Conservation (phyloP, 257 asterid genomes). For the Penstemon barbatus region DNA sequence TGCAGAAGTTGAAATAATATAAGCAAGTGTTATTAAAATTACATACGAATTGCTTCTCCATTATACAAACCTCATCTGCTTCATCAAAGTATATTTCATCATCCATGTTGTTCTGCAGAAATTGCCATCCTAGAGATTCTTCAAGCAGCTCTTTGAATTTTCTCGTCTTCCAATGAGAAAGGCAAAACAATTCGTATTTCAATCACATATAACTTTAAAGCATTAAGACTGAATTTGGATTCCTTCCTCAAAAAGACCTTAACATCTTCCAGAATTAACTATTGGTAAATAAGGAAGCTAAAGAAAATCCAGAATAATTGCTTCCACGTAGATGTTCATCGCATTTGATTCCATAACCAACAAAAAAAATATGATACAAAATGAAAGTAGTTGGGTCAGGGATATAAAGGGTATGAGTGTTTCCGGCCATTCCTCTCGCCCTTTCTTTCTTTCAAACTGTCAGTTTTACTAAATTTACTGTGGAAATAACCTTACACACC, state of each 20-base stretch:
- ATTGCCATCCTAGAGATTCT: slow-evolving; percentile 79
- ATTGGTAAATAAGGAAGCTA: not conserved
- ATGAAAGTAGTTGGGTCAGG: too few relatives aligned
- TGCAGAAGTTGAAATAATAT: slow-evolving; percentile 37
- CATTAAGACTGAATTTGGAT: not conserved
- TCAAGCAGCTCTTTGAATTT: slow-evolving; percentile 70
- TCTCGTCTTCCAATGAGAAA: slow-evolving; percentile 53
- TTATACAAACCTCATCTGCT: slow-evolving; percentile 70
- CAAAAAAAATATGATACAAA: not conserved
- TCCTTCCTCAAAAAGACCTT: not conserved
- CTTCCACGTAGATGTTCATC: not conserved
- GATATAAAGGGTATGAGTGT: too few relatives aligned
- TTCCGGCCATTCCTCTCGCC: not conserved
- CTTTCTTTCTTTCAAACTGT: not conserved
- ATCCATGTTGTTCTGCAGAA: slow-evolving; percentile 43
- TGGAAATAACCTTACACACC: not conserved
- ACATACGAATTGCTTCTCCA: not conserved
- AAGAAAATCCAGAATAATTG: not conserved
- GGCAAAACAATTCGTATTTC: slow-evolving; percentile 13
- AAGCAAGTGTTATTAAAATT: not conserved
- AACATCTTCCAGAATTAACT: too few relatives aligned
- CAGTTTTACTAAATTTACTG: not conserved
- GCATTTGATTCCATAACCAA: not conserved
- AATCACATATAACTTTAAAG: not conserved
- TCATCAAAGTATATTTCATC: slow-evolving; percentile 57